These are phyloP conservation scores for Aspergillus sclerotiicarbonarius DNA, from an alignment of 495 filamentous ascomycete species.

Conservation along the genomic window DNA sequence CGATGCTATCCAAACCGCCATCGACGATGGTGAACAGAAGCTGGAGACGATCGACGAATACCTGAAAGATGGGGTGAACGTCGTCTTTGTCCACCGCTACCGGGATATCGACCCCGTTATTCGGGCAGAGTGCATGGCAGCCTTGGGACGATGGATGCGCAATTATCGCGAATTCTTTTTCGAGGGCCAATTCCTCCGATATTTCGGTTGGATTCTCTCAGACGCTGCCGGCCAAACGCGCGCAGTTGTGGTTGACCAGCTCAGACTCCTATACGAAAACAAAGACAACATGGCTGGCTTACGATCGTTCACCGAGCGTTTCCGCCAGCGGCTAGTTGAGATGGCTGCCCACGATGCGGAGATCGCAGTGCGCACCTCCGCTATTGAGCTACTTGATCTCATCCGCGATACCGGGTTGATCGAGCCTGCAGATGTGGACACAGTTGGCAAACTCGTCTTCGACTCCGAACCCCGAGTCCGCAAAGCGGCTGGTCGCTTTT, in stretches of 20 bases:
- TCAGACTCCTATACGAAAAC: slow-evolving; percentile 71
- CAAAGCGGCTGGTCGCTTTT: slow-evolving; percentile 85
- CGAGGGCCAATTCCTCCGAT: slow-evolving; percentile 81
- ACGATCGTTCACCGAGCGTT: slow-evolving; percentile 85
- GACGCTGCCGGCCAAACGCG: slow-evolving; percentile 68
- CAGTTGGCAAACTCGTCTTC: slow-evolving; percentile 79
- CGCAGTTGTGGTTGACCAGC: slow-evolving; percentile 75
- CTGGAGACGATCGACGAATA: slow-evolving; percentile 61
- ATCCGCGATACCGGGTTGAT: slow-evolving; percentile 82
- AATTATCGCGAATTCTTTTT: slow-evolving; percentile 82
- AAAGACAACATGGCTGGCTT: slow-evolving; percentile 73
- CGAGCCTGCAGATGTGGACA: slow-evolving; percentile 86
- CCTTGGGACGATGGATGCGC: slow-evolving; percentile 83
- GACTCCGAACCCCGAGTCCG: slow-evolving; percentile 80
- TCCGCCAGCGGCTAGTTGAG: slow-evolving; percentile 83
- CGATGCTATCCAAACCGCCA: slow-evolving; percentile 62
- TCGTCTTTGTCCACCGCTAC: slow-evolving; percentile 91
- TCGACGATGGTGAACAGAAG: slow-evolving; percentile 64
- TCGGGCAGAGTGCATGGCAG: slow-evolving; percentile 76
- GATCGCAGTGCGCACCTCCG: slow-evolving; percentile 67
- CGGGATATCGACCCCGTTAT: slow-evolving; percentile 89
- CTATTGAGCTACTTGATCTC: slow-evolving; percentile 75
- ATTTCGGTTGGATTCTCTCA: slow-evolving; percentile 91
- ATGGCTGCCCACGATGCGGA: slow-evolving; percentile 86
- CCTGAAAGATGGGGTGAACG: slow-evolving; percentile 80